Base-by-base conservation (phyloP, 371 early-diverging fungal genomes). In the Mucor velutinosus region DNA sequence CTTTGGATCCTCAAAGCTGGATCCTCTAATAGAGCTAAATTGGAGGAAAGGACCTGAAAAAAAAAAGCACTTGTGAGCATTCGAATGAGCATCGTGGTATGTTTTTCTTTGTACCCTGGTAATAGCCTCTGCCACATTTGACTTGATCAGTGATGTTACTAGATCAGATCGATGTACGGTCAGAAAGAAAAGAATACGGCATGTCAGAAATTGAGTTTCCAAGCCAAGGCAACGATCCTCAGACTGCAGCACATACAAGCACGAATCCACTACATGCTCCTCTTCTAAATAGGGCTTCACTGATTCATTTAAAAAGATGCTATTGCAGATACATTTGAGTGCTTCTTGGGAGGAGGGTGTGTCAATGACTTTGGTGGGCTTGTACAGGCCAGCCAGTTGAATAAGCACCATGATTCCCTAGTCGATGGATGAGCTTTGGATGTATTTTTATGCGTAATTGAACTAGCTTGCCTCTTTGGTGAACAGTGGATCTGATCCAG, bases 321-420 rank as follows among this genome's bases (percentile, higher is more conserved):
- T 78, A 55, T 89, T 89, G 0, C 86, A 83, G 10, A 89, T 76
- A 43, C 88, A 88, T 47, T 86, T 89, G 1, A 88, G 65, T 1
- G 87, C 84, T 69, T 88, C 88, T 43, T 77, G 73, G 19, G 78
- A 65, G 3, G 65, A 64, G 6, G 58, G 19, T 11, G 76, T 78
- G 45, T 83, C 83, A 15, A 27, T 32, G 19, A 58, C 17, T 39
- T 64, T 21, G 8, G 27, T 32, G 21, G 60, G 27, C n/a, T 60
- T 41, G 33, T 65, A 29, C 7, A 81, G 53, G 14, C 76, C 76
- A 57, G 74, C 77, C 21, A 69, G n/a, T 19, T 65, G 60, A 21
- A 69, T 39, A 0, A 83, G 66, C 8, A 63, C 60, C 12, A 25
- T 21, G 21, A 80, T 77, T 10, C 79, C 76, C 83, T 83, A 72